A percentile compares a stretch with the other conserved stretches of the same genome.
These are phyloP conservation scores for Sporothrix variecibatus DNA, from an alignment of 2,329 filamentous ascomycete genomes.

Conservation along the genomic window DNA sequence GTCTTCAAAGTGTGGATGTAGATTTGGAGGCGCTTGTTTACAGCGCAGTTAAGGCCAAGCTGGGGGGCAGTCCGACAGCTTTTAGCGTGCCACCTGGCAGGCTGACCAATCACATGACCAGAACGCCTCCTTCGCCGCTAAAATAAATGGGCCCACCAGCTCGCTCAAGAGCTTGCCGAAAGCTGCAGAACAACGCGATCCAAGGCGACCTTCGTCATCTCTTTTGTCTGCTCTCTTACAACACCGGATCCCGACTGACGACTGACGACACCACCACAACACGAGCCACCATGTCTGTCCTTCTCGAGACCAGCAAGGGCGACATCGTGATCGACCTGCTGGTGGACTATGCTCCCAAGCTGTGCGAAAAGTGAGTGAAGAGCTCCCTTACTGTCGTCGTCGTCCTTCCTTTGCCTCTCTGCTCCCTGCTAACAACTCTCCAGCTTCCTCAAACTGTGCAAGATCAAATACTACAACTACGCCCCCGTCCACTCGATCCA, in stretches of 20 bases:
- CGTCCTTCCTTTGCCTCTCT: not conserved
- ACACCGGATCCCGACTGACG: not conserved
- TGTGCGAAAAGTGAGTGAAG: slow-evolving; percentile 87
- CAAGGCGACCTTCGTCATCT: not conserved
- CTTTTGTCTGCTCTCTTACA: not conserved
- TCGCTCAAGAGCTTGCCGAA: slow-evolving; percentile 7
- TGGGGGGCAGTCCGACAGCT: not conserved
- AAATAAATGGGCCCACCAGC: not conserved
- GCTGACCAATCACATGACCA: not conserved
- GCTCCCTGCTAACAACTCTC: slow-evolving; percentile 40
- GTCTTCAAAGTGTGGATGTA: not conserved
- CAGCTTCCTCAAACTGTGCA: slow-evolving; percentile 98
- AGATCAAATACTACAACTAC: slow-evolving; percentile 99
- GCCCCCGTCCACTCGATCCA: slow-evolving; percentile 89
- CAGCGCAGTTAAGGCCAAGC: not conserved
- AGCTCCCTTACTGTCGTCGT: not conserved
- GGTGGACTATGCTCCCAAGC: slow-evolving; percentile 83
- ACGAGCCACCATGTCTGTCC: slow-evolving; percentile 71
- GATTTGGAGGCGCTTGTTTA: not conserved
- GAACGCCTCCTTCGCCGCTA: not conserved
- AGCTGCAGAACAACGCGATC: not conserved
- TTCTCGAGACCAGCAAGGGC: slow-evolving; percentile 88
- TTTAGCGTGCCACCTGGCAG: not conserved
- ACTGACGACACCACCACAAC: not conserved
- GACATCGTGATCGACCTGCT: slow-evolving; percentile 95